Evolutionary conservation across 805 yeast genomes (phyloP).

Genomic region (Saturnispora galanensis): DNA sequence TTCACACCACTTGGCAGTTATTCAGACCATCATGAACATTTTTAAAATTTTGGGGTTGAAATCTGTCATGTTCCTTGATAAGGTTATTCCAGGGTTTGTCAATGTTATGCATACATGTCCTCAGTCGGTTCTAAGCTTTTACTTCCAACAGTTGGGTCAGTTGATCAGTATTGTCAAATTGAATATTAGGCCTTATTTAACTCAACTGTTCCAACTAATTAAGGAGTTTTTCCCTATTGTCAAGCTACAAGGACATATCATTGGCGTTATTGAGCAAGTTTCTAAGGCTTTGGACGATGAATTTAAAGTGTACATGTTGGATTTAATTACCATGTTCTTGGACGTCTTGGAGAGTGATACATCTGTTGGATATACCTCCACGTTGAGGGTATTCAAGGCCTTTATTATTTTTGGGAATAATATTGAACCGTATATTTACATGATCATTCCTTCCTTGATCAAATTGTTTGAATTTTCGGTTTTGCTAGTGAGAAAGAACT

Average conservation of each 20-base stretch:
- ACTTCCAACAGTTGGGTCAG: constrained; percentile 79
- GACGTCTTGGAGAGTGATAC: constrained; percentile 68
- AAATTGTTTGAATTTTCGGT: constrained; percentile 68
- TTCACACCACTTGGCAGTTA: constrained; percentile 80
- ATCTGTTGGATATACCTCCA: constrained; percentile 47
- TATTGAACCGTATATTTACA: constrained; percentile 79
- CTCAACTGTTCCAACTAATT: constrained; percentile 64
- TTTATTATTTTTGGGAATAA: constrained; percentile 81
- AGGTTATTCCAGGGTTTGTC: constrained; percentile 80
- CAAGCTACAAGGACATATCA: constrained; percentile 65
- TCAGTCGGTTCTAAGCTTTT: constrained; percentile 69
- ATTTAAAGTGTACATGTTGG: constrained; percentile 74
- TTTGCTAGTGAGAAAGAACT: constrained; percentile 51
- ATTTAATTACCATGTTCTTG: constrained; percentile 64
- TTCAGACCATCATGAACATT: constrained; percentile 88
- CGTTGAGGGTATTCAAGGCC: constrained; percentile 68
- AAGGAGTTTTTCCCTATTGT: constrained; percentile 60
- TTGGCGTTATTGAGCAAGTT: constrained; percentile 72
- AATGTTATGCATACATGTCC: constrained; percentile 78
- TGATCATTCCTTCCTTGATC: constrained; percentile 80
- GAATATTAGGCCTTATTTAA: constrained; percentile 76
- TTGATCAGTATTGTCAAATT: constrained; percentile 76
- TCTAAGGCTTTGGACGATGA: constrained; percentile 86
- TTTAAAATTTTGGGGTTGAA: constrained; percentile 82
- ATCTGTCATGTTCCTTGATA: constrained; percentile 81